Percentiles rank a stretch among this genome's conserved stretches.
These are phyloP conservation scores for Zostera marina DNA, from an alignment of 116 monocot genomes.

Conservation along the genomic window DNA sequence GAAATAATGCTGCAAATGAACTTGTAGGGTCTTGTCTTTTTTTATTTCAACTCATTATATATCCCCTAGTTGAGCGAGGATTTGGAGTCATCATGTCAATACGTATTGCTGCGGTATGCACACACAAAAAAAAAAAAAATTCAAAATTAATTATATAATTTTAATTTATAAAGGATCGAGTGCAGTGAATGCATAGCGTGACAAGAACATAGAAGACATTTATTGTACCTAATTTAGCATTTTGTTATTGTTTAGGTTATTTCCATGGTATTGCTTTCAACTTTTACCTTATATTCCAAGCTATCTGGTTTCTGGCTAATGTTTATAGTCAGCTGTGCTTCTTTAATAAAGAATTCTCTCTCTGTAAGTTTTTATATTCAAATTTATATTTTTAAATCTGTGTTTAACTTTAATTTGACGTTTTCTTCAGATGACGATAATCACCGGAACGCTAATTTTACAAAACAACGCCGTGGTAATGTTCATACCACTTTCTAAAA, in stretches of 20 bases:
- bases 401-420: constrained; percentile 1
- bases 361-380: constrained; percentile 32
- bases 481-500: too few relatives aligned
- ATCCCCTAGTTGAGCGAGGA: constrained; percentile 32
- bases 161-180: too few relatives aligned
- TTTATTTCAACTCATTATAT: constrained; percentile 45
- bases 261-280: constrained; percentile 31
- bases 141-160: not conserved
- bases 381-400: not conserved
- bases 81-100: constrained; percentile 34
- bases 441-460: constrained; percentile 52
- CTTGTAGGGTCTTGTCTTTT: constrained; percentile 56
- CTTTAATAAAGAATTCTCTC: constrained; percentile 58
- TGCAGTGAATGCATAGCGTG: too few relatives aligned
- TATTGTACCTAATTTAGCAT: too few relatives aligned
- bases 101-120: constrained; percentile 38
- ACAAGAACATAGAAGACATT: too few relatives aligned
- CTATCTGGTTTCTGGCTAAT: constrained; percentile 43
- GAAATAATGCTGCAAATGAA: not conserved
- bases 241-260: constrained; percentile 27
- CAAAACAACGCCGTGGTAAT: constrained; percentile 90
- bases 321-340: constrained; percentile 43
- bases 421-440: constrained; percentile 4
- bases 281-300: constrained; percentile 42
- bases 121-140: too few relatives aligned